Percentiles rank a stretch among this genome's conserved stretches.
phyloP scores from a whole-genome alignment of 768 basidiomycete genomes.

The Termitomyces sp. region DNA sequence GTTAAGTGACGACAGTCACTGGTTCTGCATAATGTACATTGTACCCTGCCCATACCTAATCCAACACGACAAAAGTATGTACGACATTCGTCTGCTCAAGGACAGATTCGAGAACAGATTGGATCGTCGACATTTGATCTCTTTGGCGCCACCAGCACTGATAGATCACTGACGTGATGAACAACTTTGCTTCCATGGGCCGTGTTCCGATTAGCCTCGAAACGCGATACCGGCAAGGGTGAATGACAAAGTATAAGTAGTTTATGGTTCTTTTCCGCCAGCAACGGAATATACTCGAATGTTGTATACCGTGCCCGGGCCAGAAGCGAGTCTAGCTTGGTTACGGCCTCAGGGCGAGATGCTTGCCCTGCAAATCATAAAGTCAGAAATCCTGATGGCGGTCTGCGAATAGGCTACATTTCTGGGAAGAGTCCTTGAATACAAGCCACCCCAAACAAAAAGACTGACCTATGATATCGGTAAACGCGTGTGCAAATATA shows the following conservation, averaged over 20 bases:
- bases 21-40: neutral
- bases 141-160: neutral
- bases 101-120: neutral
- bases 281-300: neutral
- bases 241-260: neutral
- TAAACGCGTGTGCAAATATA: neutral
- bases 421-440: neutral
- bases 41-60: neutral
- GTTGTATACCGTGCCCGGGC: neutral
- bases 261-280: neutral
- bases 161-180: neutral
- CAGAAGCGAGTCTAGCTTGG: neutral
- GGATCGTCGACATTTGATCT: neutral
- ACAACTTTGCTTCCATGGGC: neutral
- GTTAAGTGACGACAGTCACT: neutral
- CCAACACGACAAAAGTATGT: neutral
- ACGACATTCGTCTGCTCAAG: no score
- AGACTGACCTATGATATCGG: neutral
- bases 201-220: neutral
- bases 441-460: neutral
- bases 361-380: neutral
- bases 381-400: neutral
- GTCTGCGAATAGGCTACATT: neutral
- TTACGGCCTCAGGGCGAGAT: no score
- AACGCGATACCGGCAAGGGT: neutral